Percentiles rank a stretch among this genome's conserved stretches.
These are phyloP conservation scores for Tuber calosporum DNA, from an alignment of 495 filamentous ascomycete species.

Conservation along the genomic window DNA sequence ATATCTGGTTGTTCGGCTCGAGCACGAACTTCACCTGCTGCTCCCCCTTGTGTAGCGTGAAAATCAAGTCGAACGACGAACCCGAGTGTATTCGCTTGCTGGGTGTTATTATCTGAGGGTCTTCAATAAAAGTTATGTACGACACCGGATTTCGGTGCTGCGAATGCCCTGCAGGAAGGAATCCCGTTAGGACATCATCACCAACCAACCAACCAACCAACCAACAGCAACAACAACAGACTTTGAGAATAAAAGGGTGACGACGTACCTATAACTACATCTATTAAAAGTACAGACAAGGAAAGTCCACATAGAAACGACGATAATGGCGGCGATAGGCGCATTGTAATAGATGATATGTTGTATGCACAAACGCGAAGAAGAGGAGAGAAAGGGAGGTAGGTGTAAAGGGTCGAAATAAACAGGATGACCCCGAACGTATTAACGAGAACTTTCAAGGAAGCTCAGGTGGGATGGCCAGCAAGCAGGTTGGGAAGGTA, in stretches of 20 bases:
- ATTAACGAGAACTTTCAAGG: not conserved
- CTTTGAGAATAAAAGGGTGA: not conserved
- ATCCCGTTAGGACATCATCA: slow-evolving; percentile 13
- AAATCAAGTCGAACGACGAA: slow-evolving; percentile 74
- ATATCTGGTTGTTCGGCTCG: slow-evolving; percentile 85
- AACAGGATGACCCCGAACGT: not conserved
- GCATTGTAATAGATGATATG: slow-evolving; percentile 15
- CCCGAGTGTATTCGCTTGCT: slow-evolving; percentile 70
- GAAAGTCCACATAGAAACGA: slow-evolving; percentile 29
- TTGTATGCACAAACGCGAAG: slow-evolving; percentile 5
- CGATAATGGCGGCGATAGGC: slow-evolving; percentile 32
- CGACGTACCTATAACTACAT: slow-evolving; percentile 22
- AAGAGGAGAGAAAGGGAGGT: slow-evolving; percentile 4
- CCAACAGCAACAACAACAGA: not conserved
- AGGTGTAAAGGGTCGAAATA: slow-evolving; percentile 14
- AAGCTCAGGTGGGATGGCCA: not conserved
- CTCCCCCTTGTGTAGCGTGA: slow-evolving; percentile 59
- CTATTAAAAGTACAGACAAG: slow-evolving; percentile 26
- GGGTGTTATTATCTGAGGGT: slow-evolving; percentile 68
- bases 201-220: slow-evolving; percentile 1
- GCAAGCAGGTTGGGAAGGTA: not conserved
- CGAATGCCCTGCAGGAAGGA: slow-evolving; percentile 55
- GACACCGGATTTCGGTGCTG: slow-evolving; percentile 66
- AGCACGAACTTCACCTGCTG: slow-evolving; percentile 71
- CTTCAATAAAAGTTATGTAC: slow-evolving; percentile 65